Conservation (phyloP, 805 yeast species). For the Isabelozyma rhagii region DNA sequence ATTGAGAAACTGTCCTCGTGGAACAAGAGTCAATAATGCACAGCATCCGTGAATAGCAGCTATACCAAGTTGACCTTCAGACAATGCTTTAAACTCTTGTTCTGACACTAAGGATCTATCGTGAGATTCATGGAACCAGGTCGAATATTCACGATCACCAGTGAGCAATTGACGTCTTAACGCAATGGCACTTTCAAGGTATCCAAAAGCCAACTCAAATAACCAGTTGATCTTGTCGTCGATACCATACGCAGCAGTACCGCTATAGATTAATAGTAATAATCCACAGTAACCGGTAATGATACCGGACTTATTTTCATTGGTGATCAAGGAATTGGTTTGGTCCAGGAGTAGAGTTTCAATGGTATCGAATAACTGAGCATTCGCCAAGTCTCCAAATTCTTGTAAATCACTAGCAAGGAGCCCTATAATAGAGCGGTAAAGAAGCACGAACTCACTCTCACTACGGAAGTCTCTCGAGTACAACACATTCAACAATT, state of each 20-base stretch:
- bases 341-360: slow-evolving; percentile 31
- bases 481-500: slow-evolving; percentile 31
- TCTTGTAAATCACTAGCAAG: slow-evolving; percentile 51
- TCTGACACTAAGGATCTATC: slow-evolving; percentile 35
- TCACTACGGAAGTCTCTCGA: slow-evolving; percentile 31
- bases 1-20: slow-evolving; percentile 41
- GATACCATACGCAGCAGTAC: slow-evolving; percentile 47
- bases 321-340: slow-evolving; percentile 28
- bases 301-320: slow-evolving; percentile 35
- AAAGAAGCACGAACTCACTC: slow-evolving; percentile 40
- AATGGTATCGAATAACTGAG: slow-evolving; percentile 26
- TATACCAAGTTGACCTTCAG: slow-evolving; percentile 36
- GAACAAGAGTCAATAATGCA: slow-evolving; percentile 41
- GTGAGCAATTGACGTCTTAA: slow-evolving; percentile 30
- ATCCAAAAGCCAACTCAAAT: slow-evolving; percentile 43
- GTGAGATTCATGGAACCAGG: slow-evolving; percentile 28
- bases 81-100: slow-evolving; percentile 23
- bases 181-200: slow-evolving; percentile 24
- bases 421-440: slow-evolving; percentile 39
- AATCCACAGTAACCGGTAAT: slow-evolving; percentile 38
- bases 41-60: slow-evolving; percentile 48
- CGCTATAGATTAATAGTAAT: slow-evolving; percentile 43
- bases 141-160: slow-evolving; percentile 43
- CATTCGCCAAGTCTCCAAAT: slow-evolving; percentile 35
- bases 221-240: slow-evolving; percentile 44